Percentiles rank a stretch among this genome's conserved stretches.
These are phyloP conservation scores for Suhomyces bokatorum DNA, from an alignment of 1,139 yeast species.

Conservation along the genomic window DNA sequence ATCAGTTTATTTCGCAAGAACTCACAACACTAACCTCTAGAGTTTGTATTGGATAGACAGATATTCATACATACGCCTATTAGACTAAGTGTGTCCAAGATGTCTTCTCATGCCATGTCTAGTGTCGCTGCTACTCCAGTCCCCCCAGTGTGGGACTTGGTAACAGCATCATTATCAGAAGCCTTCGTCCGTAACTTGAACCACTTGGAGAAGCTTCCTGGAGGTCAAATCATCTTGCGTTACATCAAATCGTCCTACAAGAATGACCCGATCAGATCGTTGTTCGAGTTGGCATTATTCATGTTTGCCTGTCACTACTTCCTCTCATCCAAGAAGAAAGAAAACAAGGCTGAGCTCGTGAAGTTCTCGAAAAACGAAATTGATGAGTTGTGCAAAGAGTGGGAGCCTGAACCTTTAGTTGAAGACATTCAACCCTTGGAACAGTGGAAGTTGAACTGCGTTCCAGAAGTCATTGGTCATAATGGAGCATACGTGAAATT, in stretches of 20 bases:
- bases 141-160: conserved; percentile 44
- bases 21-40: too few species aligned
- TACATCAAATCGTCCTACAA: conserved; percentile 89
- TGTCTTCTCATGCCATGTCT: conserved; percentile 8
- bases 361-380: conserved; percentile 65
- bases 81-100: background rate
- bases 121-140: conserved; percentile 6
- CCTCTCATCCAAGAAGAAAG: conserved; percentile 76
- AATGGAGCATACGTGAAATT: conserved; percentile 51
- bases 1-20: background rate
- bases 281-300: conserved; percentile 74
- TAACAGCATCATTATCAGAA: conserved; percentile 36
- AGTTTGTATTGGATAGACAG: too few species aligned
- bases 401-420: conserved; percentile 88
- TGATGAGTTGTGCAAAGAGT: conserved; percentile 81
- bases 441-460: conserved; percentile 58
- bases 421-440: conserved; percentile 53
- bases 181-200: conserved; percentile 40
- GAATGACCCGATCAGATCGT: conserved; percentile 88
- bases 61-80: background rate
- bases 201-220: conserved; percentile 59
- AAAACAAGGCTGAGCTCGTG: conserved; percentile 71
- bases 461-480: conserved; percentile 64
- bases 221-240: conserved; percentile 72
- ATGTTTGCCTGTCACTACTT: conserved; percentile 87